Percentiles rank a stretch among this genome's conserved stretches.
These are phyloP conservation scores for Aspergillus sp. DNA, from an alignment of 2,329 filamentous ascomycete species.

Conservation along the genomic window DNA sequence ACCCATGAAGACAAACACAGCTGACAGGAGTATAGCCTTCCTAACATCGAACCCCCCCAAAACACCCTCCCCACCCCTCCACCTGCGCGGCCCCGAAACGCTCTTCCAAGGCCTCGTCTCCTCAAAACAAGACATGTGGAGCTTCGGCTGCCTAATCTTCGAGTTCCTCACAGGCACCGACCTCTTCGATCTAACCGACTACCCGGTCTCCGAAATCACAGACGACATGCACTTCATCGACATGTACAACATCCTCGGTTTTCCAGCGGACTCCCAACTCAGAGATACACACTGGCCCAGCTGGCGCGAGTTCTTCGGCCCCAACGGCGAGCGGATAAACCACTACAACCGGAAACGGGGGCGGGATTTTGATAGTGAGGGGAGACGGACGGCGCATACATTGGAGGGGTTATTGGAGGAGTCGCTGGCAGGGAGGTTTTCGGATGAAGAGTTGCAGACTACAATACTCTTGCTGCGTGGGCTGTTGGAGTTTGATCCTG, in stretches of 20 bases:
- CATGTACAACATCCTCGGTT: conserved; percentile 7
- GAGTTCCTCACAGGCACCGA: conserved; percentile 3
- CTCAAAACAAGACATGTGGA: conserved; percentile 8
- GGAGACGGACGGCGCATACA: background rate
- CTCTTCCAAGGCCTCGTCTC: background rate
- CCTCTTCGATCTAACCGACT: conserved; percentile 3
- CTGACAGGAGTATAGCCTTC: conserved; percentile 1
- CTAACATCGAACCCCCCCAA: background rate
- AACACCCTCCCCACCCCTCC: background rate
- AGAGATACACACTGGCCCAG: background rate
- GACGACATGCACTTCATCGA: conserved; percentile 7
- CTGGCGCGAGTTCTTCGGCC: background rate
- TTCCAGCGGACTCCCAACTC: background rate
- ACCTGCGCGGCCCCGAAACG: conserved; percentile 5
- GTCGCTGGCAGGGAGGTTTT: background rate
- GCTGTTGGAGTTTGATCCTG: background rate
- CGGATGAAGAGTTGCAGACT: background rate
- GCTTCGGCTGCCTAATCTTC: conserved; percentile 6
- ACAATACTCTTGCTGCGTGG: background rate
- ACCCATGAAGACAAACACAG: background rate
- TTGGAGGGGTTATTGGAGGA: background rate
- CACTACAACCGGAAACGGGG: background rate
- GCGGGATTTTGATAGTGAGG: background rate
- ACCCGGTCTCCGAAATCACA: background rate
- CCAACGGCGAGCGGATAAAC: background rate